Conservation (phyloP, 768 basidiomycete genomes). For the Rhodotorula paludigena region DNA sequence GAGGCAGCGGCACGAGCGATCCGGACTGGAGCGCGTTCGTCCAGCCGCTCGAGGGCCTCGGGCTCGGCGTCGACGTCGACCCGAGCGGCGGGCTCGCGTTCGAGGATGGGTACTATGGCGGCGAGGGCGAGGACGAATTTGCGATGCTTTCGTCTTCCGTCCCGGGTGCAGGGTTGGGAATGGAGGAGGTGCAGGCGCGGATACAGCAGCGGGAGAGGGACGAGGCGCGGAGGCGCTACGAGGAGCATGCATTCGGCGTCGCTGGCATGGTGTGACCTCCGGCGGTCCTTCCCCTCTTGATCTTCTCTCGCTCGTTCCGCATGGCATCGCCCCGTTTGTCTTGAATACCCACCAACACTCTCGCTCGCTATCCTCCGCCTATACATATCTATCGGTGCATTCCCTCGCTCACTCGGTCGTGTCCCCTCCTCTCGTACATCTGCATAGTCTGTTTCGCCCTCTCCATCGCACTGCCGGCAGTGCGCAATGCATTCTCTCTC, state of each 20-base stretch:
- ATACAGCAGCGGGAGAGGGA: not conserved
- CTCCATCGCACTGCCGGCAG: too few species aligned
- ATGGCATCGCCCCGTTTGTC: too few species aligned
- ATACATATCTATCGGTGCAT: too few species aligned
- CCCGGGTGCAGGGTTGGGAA: not conserved
- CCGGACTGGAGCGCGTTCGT: conserved; percentile 15
- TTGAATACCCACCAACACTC: too few species aligned
- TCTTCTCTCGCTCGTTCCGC: not conserved
- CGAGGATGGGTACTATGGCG: conserved; percentile 15
- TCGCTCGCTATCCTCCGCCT: too few species aligned
- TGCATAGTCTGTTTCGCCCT: too few species aligned
- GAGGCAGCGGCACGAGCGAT: not conserved
- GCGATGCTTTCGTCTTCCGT: not conserved
- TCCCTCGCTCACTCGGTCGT: too few species aligned
- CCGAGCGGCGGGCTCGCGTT: not conserved
- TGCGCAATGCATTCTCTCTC: too few species aligned
- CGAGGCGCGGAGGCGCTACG: not conserved
- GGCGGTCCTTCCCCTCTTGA: too few species aligned
- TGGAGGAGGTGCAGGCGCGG: not conserved
- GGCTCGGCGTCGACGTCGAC: conserved; percentile 7
- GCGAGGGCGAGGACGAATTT: conserved; percentile 2
- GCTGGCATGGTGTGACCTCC: not conserved
- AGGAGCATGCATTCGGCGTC: not conserved
- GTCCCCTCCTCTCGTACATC: too few species aligned
- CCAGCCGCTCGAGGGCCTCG: conserved; percentile 11